Evolutionary conservation across 2,329 filamentous ascomycete genomes (phyloP).

Genomic region (Aspergillus latus): DNA sequence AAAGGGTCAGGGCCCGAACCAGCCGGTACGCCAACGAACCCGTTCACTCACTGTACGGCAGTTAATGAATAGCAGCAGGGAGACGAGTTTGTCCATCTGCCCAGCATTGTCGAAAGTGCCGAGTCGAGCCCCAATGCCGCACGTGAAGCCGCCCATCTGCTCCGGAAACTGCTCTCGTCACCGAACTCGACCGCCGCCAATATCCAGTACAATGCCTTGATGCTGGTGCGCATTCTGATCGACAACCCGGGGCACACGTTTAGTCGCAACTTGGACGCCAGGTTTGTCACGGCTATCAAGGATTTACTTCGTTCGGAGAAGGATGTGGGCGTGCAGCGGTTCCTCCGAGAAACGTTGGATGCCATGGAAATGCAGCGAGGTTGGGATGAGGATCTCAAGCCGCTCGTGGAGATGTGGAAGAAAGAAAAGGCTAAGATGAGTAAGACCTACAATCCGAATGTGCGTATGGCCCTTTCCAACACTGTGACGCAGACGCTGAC

Average conservation of each 20-base stretch:
- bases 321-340: slow-evolving; percentile 77
- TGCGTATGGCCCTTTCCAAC: not conserved
- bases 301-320: slow-evolving; percentile 68
- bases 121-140: slow-evolving; percentile 88
- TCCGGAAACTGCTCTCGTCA: slow-evolving; percentile 77
- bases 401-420: slow-evolving; percentile 81
- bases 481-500: not conserved
- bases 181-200: slow-evolving; percentile 62
- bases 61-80: slow-evolving; percentile 52
- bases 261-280: slow-evolving; percentile 83
- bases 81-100: slow-evolving; percentile 89
- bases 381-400: slow-evolving; percentile 70
- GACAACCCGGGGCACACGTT: slow-evolving; percentile 92
- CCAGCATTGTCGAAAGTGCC: slow-evolving; percentile 89
- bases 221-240: slow-evolving; percentile 86
- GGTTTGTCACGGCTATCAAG: slow-evolving; percentile 75
- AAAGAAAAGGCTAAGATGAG: slow-evolving; percentile 73
- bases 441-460: slow-evolving; percentile 30
- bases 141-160: slow-evolving; percentile 72
- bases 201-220: slow-evolving; percentile 92
- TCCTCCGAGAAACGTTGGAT: slow-evolving; percentile 83
- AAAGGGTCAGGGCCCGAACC: slow-evolving; percentile 59
- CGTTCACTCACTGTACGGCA: slow-evolving; percentile 7
- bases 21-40: slow-evolving; percentile 45
- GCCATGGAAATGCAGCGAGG: slow-evolving; percentile 70